Percentiles rank a stretch among this genome's conserved stretches.
Conservation (phyloP, 805 yeast genomes). For the Ogataea glucozyma region DNA sequence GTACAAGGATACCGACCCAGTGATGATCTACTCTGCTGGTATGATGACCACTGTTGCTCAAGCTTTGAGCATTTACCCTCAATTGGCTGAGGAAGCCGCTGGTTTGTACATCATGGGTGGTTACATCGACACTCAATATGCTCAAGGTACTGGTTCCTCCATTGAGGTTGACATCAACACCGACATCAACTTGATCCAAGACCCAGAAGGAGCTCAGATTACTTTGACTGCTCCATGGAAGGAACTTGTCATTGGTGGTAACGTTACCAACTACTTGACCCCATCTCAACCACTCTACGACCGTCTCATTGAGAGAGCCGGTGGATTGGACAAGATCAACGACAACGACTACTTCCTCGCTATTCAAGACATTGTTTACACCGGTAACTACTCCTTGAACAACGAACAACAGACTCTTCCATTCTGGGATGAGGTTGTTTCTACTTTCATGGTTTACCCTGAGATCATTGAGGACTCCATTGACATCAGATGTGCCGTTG, state of each 20-base stretch:
- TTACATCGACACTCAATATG: slow-evolving; percentile 42
- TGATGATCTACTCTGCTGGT: slow-evolving; percentile 42
- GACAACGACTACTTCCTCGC: slow-evolving; percentile 33
- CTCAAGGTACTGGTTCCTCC: slow-evolving; percentile 35
- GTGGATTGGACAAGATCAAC: slow-evolving; percentile 32
- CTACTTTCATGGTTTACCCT: slow-evolving; percentile 40
- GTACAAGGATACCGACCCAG: slow-evolving; percentile 38
- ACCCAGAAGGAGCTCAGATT: slow-evolving; percentile 48
- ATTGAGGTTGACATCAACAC: slow-evolving; percentile 41
- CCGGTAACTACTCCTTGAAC: slow-evolving; percentile 38
- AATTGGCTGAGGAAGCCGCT: slow-evolving; percentile 40
- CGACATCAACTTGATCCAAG: slow-evolving; percentile 45
- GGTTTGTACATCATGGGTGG: slow-evolving; percentile 47
- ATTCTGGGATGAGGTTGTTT: slow-evolving; percentile 46
- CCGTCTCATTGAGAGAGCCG: slow-evolving; percentile 38
- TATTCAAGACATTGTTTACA: slow-evolving; percentile 34
- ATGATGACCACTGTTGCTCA: slow-evolving; percentile 48
- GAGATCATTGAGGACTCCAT: slow-evolving; percentile 36
- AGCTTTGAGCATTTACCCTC: slow-evolving; percentile 42
- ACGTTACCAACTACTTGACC: slow-evolving; percentile 42
- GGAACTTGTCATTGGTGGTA: slow-evolving; percentile 41
- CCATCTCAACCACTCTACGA: slow-evolving; percentile 42
- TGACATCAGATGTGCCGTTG: slow-evolving; percentile 38
- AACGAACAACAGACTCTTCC: slow-evolving; percentile 40
- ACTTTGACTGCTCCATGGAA: slow-evolving; percentile 44